These are phyloP conservation scores for Avena insularis DNA, from an alignment of 176 grass and related monocot genomes.

Conservation along the genomic window DNA sequence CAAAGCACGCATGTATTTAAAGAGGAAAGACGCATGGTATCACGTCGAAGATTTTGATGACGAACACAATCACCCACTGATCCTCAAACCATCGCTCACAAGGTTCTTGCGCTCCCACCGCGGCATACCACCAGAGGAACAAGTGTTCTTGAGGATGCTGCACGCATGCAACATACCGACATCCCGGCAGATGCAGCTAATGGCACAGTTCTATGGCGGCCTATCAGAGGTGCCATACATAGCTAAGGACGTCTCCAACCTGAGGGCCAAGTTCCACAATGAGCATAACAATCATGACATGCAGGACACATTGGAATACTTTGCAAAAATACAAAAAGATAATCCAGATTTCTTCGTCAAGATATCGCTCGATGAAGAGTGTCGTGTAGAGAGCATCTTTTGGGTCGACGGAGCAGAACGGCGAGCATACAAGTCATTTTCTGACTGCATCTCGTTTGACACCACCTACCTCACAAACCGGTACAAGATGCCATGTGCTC, in stretches of 20 bases:
- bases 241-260: too few relatives aligned
- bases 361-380: neutral
- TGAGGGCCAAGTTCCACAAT: too few relatives aligned
- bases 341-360: neutral
- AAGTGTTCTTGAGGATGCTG: neutral
- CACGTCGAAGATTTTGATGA: too few relatives aligned
- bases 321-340: neutral
- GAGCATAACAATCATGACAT: too few relatives aligned
- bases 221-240: too few relatives aligned
- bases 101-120: too few relatives aligned
- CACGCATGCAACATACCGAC: neutral
- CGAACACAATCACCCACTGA: too few relatives aligned
- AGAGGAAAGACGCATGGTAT: too few relatives aligned
- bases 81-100: too few relatives aligned
- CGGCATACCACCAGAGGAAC: too few relatives aligned
- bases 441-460: neutral
- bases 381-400: neutral
- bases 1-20: too few relatives aligned
- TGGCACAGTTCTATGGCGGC: neutral
- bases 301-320: too few relatives aligned
- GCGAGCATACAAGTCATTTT: neutral
- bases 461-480: neutral
- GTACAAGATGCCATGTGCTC: neutral
- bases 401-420: neutral
- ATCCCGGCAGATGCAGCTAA: neutral